A percentile compares a stretch with the other conserved stretches of the same genome.
Evolutionary conservation across 2,329 filamentous ascomycete species (phyloP).

Genomic region (Fusarium sp.): DNA sequence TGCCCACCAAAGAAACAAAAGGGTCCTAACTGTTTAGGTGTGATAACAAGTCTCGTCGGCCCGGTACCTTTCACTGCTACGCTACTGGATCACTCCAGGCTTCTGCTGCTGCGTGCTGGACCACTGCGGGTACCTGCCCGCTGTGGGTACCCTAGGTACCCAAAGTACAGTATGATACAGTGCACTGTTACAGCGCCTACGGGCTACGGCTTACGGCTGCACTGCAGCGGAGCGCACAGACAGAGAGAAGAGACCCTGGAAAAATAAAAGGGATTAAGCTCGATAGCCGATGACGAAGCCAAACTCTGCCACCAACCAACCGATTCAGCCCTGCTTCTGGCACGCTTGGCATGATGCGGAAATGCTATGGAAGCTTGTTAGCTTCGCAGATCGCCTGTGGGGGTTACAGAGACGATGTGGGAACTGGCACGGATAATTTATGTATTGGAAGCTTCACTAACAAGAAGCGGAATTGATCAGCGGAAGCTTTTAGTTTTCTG

Average conservation of each 20-base stretch:
- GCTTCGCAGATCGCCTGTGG: slow-evolving; percentile 28
- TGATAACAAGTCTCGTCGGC: slow-evolving; percentile 4
- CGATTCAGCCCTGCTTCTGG: slow-evolving; percentile 22
- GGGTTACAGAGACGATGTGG: slow-evolving; percentile 27
- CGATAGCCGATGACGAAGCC: slow-evolving; percentile 17
- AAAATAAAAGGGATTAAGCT: neutral
- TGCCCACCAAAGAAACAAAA: neutral
- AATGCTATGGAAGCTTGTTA: slow-evolving; percentile 20
- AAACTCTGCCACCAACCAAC: slow-evolving; percentile 13
- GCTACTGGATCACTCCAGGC: neutral
- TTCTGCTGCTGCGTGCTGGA: neutral
- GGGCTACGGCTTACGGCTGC: neutral
- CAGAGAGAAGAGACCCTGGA: slow-evolving; percentile 5
- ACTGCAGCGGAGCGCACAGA: neutral
- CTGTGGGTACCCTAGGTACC: neutral
- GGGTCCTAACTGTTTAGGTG: neutral
- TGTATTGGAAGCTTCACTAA: slow-evolving; percentile 1
- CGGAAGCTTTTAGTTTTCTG: neutral
- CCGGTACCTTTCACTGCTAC: neutral
- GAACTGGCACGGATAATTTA: slow-evolving; percentile 13
- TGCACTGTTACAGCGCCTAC: neutral
- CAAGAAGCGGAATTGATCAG: slow-evolving; percentile 25
- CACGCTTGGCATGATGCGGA: slow-evolving; percentile 20
- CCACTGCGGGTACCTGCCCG: neutral
- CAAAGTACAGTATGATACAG: neutral